Conservation (phyloP, 257 asterid species). For the Gentiana macrophylla region DNA sequence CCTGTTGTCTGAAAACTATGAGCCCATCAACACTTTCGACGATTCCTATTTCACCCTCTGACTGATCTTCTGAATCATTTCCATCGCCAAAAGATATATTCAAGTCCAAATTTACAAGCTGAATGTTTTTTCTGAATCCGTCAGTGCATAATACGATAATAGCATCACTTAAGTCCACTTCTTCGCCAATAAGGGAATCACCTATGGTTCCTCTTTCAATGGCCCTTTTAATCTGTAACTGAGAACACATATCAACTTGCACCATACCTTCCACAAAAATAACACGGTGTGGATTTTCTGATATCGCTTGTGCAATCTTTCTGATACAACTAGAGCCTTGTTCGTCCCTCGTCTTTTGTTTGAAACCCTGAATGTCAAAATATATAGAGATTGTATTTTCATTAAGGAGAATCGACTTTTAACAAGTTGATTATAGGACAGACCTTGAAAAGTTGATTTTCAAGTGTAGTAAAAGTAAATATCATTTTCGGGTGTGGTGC, state of each 20-base stretch:
- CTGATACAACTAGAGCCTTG: constrained; percentile 33
- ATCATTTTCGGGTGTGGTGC: no score
- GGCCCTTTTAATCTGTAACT: constrained; percentile 34
- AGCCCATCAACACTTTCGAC: constrained; percentile 54
- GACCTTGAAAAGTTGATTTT: no score
- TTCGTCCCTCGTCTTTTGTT: constrained; percentile 54
- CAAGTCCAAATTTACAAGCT: constrained; percentile 43
- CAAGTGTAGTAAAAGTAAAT: no score
- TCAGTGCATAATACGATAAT: constrained; percentile 54
- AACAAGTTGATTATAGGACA: no score
- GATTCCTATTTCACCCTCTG: constrained; percentile 38
- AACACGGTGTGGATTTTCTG: constrained; percentile 50
- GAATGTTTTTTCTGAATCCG: constrained; percentile 13
- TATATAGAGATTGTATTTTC: no score
- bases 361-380: not conserved
- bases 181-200: constrained; percentile 29
- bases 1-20: constrained; percentile 32
- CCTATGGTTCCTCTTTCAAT: constrained; percentile 47
- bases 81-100: constrained; percentile 33
- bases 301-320: constrained; percentile 32
- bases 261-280: constrained; percentile 60
- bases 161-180: constrained; percentile 49
- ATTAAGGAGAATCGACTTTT: no score
- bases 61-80: constrained; percentile 15
- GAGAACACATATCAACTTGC: constrained; percentile 33